Evolutionary conservation across 164 flowering plant genomes (phyloP), one percentile per base, ranked within the genome.

Genomic region (Stephania cephalantha): DNA sequence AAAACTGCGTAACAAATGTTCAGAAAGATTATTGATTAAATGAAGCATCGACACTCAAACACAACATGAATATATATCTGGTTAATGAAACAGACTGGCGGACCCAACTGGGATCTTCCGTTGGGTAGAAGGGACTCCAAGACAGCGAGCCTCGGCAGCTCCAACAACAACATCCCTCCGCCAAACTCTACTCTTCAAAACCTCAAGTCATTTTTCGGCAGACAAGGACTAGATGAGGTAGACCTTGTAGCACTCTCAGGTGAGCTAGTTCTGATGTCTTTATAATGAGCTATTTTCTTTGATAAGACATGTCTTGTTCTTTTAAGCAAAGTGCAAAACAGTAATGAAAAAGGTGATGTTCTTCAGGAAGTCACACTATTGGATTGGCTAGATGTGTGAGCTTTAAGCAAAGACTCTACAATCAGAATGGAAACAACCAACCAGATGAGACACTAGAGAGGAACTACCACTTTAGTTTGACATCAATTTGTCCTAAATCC

Each of bases 171-270:
- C 83, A 90, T 93, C 75, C 98, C 99, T 35, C 79, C 96, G 10
- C 96, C 99, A 63, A 93, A 91, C 79, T 86, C 92, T 66, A 93
- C 96, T 30, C 69, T 93, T 75, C 88, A 85, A 72, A 89, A 75
- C 84, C 93, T 95, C 71, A 44, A 90, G 45, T 79, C 85, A 66
- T 55, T 73, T 66, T 95, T 93, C 89, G 81, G 83, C 7, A 88
- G 86, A 46, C 94, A 91, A 85, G 97, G 98, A 69, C 96, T 95
- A 12, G 79, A 89, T 68, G 85, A 85, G 75, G 84, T 82, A 31
- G 98, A 95, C 83, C 95, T 95, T 42, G 98, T 95, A 50, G 88
- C 99, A 48, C 93, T 93, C 76, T 95, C 98, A 69, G 97, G 97
- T 88, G 42, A 77, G 73, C 20, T 1, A 46, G 42, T 9, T 69